Base-by-base conservation (phyloP, 371 early-diverging fungal genomes). In the Rhizopus delemar region DNA sequence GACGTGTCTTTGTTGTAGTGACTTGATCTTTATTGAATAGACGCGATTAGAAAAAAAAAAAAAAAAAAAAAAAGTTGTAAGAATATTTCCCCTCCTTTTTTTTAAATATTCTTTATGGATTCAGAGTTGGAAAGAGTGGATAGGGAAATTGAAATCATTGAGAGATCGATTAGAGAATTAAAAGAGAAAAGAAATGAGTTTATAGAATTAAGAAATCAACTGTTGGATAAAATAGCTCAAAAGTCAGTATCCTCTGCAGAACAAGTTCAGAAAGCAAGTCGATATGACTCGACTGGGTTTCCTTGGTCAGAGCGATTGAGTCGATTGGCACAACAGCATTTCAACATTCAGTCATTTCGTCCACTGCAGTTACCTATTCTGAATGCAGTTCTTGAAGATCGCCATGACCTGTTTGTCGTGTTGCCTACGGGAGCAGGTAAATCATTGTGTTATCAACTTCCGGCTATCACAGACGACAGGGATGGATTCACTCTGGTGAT, bases 391-490 rank as follows among this genome's bases (percentile, higher is more conserved):
- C 60, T 94, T 46, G 80, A 86, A 15, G 70, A 81, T 0, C 43
- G 77, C 34, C 73, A 87, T 34, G 94, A 95, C 66, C 74, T 87
- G 4, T 91, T 95, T 73, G 89, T 93, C 3, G 82, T 95, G 35
- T 86, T 93, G 82, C 94, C 94, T 0, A 95, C 95, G 13, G 95
- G 95, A 36, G 93, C 92, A 4, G 96, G 95, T 35, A 96, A 96
- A 73, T 88, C 89, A 3, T 71, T 94, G 3, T 93, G 94, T 63
- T 95, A 89, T 70, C 94, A 95, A 63, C 75, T 95, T 1, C 93
- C 94, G n/a, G 90, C 94, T 11, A 45, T 93, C 13, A 51, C 92
- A 13, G 72, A 80, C n/a, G 8, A 48, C 5, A 9, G 2, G 29
- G 63, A 80, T 2, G 91, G 93, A 3, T 77, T 96, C 51, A 92